These are phyloP conservation scores for Phytophthora palmivora DNA, from an alignment of 352 stramenopile species.

Conservation along the genomic window DNA sequence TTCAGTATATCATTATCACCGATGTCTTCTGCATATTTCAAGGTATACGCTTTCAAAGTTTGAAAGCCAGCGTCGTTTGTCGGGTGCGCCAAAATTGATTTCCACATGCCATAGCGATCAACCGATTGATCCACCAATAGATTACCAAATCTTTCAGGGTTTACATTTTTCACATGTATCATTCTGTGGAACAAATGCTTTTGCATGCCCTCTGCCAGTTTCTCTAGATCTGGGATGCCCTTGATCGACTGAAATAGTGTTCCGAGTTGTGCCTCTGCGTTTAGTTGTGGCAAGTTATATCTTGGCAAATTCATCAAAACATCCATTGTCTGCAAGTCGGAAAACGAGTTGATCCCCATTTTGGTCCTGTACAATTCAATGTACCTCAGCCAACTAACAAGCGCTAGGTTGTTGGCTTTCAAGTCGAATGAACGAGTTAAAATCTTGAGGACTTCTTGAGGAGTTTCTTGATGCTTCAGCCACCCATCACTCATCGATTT, in stretches of 20 bases:
- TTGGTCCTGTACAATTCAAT: not conserved
- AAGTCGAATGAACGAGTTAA: not conserved
- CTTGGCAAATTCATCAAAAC: not conserved
- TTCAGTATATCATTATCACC: too few relatives aligned
- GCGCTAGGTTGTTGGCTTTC: not conserved
- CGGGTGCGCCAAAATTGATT: not conserved
- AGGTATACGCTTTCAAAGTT: too few relatives aligned
- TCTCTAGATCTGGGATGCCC: not conserved
- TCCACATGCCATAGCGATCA: too few relatives aligned
- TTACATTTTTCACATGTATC: not conserved
- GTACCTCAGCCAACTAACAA: not conserved
- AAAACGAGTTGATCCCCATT: not conserved
- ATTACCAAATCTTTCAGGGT: not conserved
- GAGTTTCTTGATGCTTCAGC: not conserved
- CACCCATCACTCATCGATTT: not conserved
- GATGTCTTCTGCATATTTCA: too few relatives aligned
- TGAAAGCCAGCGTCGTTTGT: not conserved
- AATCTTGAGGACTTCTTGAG: not conserved
- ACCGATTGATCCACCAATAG: not conserved
- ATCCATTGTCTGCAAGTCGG: not conserved
- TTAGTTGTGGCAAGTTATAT: too few relatives aligned
- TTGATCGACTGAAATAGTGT: conserved; percentile 3
- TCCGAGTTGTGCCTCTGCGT: not conserved
- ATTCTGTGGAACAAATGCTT: not conserved
- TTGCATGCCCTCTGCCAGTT: conserved; percentile 2